phyloP scores from a whole-genome alignment of 192 early-diverging fungal species.

The Chytriomyces confervae region DNA sequence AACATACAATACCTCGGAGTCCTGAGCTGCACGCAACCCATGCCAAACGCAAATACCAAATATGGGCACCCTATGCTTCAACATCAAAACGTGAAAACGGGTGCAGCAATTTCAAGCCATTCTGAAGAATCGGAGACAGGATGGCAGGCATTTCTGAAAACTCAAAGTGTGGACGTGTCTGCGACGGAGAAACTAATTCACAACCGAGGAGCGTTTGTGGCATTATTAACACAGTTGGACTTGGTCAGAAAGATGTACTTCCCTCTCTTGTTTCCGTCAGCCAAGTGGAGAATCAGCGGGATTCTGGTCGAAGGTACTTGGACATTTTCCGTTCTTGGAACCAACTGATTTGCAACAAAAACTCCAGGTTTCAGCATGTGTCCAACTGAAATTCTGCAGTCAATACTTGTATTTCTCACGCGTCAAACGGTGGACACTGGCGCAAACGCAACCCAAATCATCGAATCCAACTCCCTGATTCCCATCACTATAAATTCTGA shows the following conservation, averaged over 20 bases:
- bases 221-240: slow-evolving; percentile 74
- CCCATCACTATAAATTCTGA: neutral
- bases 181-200: slow-evolving; percentile 41
- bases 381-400: slow-evolving; percentile 69
- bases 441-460: neutral
- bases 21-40: neutral
- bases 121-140: neutral
- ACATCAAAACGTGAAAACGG: too few relatives aligned
- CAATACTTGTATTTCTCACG: slow-evolving; percentile 71
- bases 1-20: slow-evolving; percentile 35
- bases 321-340: too few relatives aligned
- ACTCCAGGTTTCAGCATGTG: slow-evolving; percentile 67
- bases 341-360: neutral
- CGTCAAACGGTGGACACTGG: slow-evolving; percentile 63
- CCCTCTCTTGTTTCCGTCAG: slow-evolving; percentile 70
- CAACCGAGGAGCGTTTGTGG: slow-evolving; percentile 62
- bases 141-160: neutral
- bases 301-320: neutral
- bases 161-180: neutral
- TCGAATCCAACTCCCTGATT: slow-evolving; percentile 10
- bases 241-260: slow-evolving; percentile 73
- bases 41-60: too few relatives aligned
- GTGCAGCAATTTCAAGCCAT: neutral
- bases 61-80: too few relatives aligned
- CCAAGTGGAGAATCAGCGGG: slow-evolving; percentile 54